phyloP scores from a whole-genome alignment of 2,329 filamentous ascomycete genomes.

The Chaetomium sp. region DNA sequence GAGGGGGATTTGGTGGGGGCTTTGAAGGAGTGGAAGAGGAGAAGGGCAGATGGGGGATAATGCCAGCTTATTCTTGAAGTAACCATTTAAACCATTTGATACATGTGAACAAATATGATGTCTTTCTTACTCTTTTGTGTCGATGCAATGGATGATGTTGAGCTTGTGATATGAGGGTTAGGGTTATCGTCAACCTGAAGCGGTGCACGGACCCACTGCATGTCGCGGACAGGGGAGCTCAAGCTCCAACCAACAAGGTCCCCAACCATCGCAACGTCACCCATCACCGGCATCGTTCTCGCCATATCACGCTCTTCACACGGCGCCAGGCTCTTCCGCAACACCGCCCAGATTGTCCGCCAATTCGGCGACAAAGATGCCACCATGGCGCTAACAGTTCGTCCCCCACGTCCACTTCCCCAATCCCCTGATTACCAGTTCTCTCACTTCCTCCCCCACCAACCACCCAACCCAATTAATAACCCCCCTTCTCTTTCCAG shows the following conservation, averaged over 20 bases:
- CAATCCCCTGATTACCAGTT: not conserved
- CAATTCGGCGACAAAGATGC: conserved; percentile 21
- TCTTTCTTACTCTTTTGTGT: too few species aligned
- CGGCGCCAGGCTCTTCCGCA: not conserved
- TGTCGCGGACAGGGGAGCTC: conserved; percentile 5
- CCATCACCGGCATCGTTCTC: not conserved
- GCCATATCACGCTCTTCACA: not conserved
- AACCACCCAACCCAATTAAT: conserved; percentile 1
- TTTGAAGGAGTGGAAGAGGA: conserved; percentile 12
- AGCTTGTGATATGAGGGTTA: conserved; percentile 1
- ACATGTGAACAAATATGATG: not conserved
- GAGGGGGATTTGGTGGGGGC: conserved; percentile 6
- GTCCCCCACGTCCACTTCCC: conserved; percentile 1
- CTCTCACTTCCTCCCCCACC: not conserved
- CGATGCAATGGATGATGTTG: too few species aligned
- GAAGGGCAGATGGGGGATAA: too few species aligned
- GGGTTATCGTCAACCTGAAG: not conserved
- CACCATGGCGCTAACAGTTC: conserved; percentile 30
- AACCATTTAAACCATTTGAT: too few species aligned
- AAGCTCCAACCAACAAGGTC: conserved; percentile 16
- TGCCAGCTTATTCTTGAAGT: too few species aligned
- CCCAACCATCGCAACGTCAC: conserved; percentile 3
- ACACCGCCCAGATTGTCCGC: not conserved
- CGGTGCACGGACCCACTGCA: not conserved
- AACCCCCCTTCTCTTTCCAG: conserved; percentile 39